Percentiles rank a stretch among this genome's conserved stretches.
Conservation (phyloP, 192 early-diverging fungal genomes). For the Oehlia diaphana region DNA sequence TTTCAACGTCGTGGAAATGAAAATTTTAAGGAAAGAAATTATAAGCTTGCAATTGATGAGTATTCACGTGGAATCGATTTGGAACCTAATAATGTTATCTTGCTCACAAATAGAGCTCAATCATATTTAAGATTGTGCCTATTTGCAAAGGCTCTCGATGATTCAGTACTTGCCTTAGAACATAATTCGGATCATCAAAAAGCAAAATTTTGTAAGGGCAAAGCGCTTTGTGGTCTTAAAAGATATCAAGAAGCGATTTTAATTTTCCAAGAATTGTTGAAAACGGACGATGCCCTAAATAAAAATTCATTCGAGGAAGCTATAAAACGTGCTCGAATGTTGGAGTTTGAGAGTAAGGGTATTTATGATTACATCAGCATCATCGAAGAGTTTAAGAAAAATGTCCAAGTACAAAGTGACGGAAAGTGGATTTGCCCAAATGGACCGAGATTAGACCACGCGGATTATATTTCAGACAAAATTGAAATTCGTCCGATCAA, state of each 20-base stretch:
- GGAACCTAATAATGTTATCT: conserved; percentile 76
- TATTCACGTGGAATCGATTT: conserved; percentile 75
- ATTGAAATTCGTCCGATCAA: neutral
- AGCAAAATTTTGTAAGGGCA: conserved; percentile 33
- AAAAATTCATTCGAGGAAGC: too few species aligned
- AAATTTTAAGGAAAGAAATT: conserved; percentile 70
- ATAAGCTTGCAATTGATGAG: conserved; percentile 61
- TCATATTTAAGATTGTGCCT: conserved; percentile 66
- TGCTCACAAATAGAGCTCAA: conserved; percentile 84
- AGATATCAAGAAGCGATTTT: neutral
- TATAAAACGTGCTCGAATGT: too few species aligned
- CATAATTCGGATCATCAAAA: conserved; percentile 77
- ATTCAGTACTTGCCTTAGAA: conserved; percentile 74
- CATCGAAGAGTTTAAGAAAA: too few species aligned
- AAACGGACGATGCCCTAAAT: too few species aligned
- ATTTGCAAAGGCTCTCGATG: conserved; percentile 65
- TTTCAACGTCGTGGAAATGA: conserved; percentile 59
- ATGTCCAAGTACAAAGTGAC: too few species aligned
- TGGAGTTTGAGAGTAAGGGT: too few species aligned
- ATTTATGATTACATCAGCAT: too few species aligned
- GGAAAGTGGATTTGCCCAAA: too few species aligned
- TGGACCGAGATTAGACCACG: too few species aligned
- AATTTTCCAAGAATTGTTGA: neutral
- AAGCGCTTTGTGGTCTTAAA: neutral
- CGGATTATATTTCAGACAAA: too few species aligned